These are phyloP conservation scores for Durotheca rogersii DNA, from an alignment of 495 filamentous ascomycete species.

Conservation along the genomic window DNA sequence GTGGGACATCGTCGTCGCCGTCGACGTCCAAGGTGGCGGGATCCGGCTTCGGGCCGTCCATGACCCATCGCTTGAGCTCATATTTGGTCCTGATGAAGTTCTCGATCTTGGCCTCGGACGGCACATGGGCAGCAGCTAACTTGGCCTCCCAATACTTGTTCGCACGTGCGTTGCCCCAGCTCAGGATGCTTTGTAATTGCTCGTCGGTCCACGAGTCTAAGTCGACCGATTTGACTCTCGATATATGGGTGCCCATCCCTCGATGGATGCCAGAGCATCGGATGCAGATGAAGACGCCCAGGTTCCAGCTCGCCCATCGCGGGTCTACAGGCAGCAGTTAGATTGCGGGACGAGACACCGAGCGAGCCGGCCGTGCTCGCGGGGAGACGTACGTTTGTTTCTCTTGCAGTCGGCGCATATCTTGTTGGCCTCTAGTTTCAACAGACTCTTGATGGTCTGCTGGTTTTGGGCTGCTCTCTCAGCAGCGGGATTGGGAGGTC, in stretches of 20 bases:
- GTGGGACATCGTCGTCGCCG: conserved; percentile 77
- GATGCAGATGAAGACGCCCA: conserved; percentile 95
- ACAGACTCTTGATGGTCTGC: conserved; percentile 82
- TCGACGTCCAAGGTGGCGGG: conserved; percentile 81
- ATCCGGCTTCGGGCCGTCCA: conserved; percentile 94
- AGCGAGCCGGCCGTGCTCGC: neutral
- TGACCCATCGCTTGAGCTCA: conserved; percentile 95
- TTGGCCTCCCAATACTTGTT: conserved; percentile 99
- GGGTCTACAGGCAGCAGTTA: conserved; percentile 61
- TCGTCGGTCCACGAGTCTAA: conserved; percentile 98
- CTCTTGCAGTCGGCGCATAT: conserved; percentile 97
- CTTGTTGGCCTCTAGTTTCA: conserved; percentile 94
- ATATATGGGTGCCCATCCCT: conserved; percentile 98
- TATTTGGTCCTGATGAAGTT: conserved; percentile 99
- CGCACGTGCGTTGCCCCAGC: conserved; percentile 91
- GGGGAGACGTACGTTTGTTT: conserved; percentile 77
- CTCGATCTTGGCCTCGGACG: conserved; percentile 97
- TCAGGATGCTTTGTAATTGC: conserved; percentile 85
- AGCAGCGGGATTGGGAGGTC: conserved; percentile 70
- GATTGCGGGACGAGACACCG: neutral
- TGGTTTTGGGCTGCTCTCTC: conserved; percentile 87
- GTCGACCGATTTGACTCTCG: conserved; percentile 95
- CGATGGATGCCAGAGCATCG: conserved; percentile 97
- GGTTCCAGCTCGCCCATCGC: conserved; percentile 97
- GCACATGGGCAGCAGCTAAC: conserved; percentile 85